Evolutionary conservation across 805 yeast genomes (phyloP).

Genomic region (Wickerhamomyces sydowiorum): DNA sequence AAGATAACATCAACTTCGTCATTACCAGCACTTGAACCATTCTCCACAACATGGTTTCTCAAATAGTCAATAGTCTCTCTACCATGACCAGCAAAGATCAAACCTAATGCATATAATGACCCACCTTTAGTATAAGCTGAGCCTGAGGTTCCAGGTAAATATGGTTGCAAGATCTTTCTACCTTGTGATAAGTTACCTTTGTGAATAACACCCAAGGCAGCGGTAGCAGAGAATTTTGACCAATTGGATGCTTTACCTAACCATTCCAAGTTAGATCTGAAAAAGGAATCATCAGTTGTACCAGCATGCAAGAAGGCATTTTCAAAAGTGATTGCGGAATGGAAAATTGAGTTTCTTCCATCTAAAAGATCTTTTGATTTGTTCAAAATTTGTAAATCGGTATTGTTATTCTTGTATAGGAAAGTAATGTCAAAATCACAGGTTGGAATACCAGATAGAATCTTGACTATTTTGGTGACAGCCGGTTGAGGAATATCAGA

Average conservation of each 20-base stretch:
- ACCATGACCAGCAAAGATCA: conserved; percentile 95
- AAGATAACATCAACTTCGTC: conserved; percentile 75
- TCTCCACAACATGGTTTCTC: conserved; percentile 62
- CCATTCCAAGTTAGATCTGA: conserved; percentile 91
- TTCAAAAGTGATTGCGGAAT: conserved; percentile 90
- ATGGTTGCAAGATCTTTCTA: conserved; percentile 78
- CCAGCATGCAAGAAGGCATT: conserved; percentile 96
- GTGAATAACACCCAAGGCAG: conserved; percentile 96
- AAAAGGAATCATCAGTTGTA: conserved; percentile 90
- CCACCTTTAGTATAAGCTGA: conserved; percentile 95
- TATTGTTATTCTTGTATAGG: conserved; percentile 76
- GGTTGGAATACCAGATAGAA: conserved; percentile 88
- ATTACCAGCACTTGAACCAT: conserved; percentile 55
- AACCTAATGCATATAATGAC: conserved; percentile 85
- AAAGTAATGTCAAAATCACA: conserved; percentile 91
- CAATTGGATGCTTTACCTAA: conserved; percentile 95
- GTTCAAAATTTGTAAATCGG: conserved; percentile 77
- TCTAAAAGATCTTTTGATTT: conserved; percentile 78
- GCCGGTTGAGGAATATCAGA: conserved; percentile 21
- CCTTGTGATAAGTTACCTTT: conserved; percentile 93
- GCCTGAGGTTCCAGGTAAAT: conserved; percentile 76
- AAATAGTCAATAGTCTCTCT: conserved; percentile 77
- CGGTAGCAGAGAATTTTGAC: conserved; percentile 97
- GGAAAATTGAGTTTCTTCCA: conserved; percentile 90
- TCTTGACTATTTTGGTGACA: conserved; percentile 48